Evolutionary conservation across 208 protist species (phyloP).

Genomic region (Phytomonas sp.): DNA sequence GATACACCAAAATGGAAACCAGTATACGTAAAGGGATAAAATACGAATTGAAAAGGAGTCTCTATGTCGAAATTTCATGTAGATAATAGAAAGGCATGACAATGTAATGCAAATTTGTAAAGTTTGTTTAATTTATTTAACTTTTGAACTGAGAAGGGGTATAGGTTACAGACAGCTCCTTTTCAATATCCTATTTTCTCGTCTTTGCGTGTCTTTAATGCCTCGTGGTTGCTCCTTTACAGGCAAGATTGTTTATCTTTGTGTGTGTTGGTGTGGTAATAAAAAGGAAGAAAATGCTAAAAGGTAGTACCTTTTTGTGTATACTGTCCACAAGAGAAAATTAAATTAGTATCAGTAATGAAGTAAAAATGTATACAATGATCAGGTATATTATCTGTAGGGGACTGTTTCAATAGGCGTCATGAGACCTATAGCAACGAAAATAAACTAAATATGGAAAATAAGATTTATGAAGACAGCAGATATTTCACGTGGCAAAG

Average conservation of each 20-base stretch:
- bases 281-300: conserved; percentile 3
- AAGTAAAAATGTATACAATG: conserved; percentile 1
- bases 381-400: neutral
- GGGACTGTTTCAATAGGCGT: neutral
- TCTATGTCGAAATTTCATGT: neutral
- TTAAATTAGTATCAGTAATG: conserved; percentile 9
- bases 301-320: conserved; percentile 3
- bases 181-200: neutral
- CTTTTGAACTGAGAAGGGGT: neutral
- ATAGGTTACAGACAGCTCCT: neutral
- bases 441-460: conserved; percentile 1
- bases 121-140: neutral
- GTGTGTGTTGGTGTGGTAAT: neutral
- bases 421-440: neutral
- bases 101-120: neutral
- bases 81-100: neutral
- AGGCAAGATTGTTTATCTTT: neutral
- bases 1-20: too few relatives aligned
- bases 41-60: neutral
- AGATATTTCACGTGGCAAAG: neutral
- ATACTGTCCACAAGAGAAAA: neutral
- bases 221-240: neutral
- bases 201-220: neutral
- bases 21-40: too few relatives aligned
- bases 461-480: neutral